A percentile compares a stretch with the other conserved stretches of the same genome.
Evolutionary conservation across 2,329 filamentous ascomycete genomes (phyloP).

Genomic region (Penicillium nordicum): DNA sequence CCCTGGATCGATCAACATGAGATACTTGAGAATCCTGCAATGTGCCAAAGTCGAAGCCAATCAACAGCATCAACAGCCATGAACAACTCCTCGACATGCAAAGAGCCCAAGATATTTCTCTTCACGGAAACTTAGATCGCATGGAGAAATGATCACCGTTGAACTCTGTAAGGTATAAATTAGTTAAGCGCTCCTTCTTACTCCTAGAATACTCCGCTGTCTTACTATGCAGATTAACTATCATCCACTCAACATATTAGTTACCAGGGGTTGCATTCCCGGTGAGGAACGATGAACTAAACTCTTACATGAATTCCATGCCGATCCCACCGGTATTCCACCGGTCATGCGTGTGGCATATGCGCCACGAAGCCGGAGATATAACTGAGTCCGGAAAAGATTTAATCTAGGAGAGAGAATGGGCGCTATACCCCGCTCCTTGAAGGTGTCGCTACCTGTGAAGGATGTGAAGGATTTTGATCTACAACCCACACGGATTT

Average conservation of each 20-base stretch:
- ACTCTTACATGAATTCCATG: constrained; percentile 6
- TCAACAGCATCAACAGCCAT: background rate
- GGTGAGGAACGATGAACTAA: background rate
- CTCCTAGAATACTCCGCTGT: background rate
- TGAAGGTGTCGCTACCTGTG: background rate
- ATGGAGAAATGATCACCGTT: background rate
- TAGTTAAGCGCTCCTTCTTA: background rate
- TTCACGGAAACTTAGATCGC: background rate
- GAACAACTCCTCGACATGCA: background rate
- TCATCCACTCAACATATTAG: background rate
- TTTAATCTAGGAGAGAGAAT: background rate
- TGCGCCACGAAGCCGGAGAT: background rate
- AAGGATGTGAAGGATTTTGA: background rate
- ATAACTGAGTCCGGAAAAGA: background rate
- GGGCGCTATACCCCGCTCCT: constrained; percentile 4
- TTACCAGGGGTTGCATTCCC: background rate
- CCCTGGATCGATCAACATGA: too few relatives aligned
- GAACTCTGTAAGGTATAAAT: background rate
- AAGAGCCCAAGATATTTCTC: background rate
- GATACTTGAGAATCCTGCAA: background rate
- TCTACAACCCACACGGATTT: background rate
- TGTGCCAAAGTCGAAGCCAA: background rate
- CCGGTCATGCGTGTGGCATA: constrained; percentile 10
- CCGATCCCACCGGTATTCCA: constrained; percentile 17
- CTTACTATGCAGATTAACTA: background rate